Evolutionary conservation across 805 yeast species (phyloP).

Genomic region (Naumovozyma castellii): DNA sequence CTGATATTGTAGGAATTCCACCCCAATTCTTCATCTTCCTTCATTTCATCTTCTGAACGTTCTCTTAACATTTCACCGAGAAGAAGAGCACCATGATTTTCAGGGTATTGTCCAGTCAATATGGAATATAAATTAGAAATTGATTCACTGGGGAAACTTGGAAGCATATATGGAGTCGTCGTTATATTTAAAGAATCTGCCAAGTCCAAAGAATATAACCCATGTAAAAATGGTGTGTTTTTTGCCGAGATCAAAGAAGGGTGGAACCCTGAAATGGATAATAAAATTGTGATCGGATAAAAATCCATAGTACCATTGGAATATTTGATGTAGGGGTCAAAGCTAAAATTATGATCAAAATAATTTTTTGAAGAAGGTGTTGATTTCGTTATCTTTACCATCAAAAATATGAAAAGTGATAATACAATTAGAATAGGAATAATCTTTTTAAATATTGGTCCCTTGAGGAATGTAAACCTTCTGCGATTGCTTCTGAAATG

Average conservation of each 20-base stretch:
- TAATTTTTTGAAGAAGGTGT: neutral
- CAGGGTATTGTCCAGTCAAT: constrained; percentile 77
- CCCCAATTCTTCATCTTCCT: neutral
- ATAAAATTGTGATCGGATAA: constrained; percentile 68
- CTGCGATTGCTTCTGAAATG: neutral
- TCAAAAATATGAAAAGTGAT: neutral
- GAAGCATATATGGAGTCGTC: constrained; percentile 66
- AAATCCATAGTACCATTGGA: constrained; percentile 59
- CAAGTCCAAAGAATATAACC: constrained; percentile 40
- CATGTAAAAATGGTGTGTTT: constrained; percentile 63
- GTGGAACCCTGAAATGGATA: constrained; percentile 84
- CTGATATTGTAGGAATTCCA: constrained; percentile 31
- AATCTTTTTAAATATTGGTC: neutral
- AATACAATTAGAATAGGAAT: neutral
- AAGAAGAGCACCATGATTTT: constrained; percentile 69
- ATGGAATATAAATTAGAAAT: constrained; percentile 90
- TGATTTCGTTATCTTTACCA: constrained; percentile 3
- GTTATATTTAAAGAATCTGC: constrained; percentile 27
- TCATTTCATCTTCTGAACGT: neutral
- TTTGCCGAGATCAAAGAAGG: constrained; percentile 68
- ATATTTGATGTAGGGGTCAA: constrained; percentile 16
- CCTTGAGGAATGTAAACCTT: neutral
- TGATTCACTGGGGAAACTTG: constrained; percentile 82
- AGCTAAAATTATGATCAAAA: constrained; percentile 3
- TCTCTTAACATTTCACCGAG: neutral